These are phyloP conservation scores for Marchantia paleacea DNA, from an alignment of 225 moss, liverwort and hornwort genomes.

Conservation along the genomic window DNA sequence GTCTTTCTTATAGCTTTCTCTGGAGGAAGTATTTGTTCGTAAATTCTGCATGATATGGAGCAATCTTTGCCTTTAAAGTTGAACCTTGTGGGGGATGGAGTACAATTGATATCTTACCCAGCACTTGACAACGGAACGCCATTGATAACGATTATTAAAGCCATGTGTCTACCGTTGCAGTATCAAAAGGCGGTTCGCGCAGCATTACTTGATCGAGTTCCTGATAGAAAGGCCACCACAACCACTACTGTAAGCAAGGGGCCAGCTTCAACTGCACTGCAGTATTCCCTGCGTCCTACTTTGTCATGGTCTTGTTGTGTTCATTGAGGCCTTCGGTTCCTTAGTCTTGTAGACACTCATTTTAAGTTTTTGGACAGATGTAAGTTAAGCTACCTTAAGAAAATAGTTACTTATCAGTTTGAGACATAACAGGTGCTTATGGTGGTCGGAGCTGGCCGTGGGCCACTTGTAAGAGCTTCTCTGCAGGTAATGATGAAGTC, in stretches of 20 bases:
- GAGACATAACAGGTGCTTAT: conserved; percentile 60
- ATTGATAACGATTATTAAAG: background rate
- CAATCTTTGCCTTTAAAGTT: background rate
- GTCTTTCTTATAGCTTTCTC: background rate
- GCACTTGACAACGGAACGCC: background rate
- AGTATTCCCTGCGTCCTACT: conserved; percentile 26
- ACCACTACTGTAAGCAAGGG: conserved; percentile 48
- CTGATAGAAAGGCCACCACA: conserved; percentile 44
- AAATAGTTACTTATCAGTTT: background rate
- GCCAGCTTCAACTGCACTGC: conserved; percentile 32
- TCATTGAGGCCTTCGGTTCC: background rate
- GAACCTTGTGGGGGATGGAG: background rate
- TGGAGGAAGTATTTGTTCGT: background rate
- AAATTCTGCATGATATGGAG: background rate
- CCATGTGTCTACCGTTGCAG: conserved; percentile 25
- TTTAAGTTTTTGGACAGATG: background rate
- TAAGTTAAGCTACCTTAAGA: background rate
- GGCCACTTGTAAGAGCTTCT: conserved; percentile 87
- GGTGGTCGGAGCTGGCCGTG: conserved; percentile 97
- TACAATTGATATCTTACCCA: background rate
- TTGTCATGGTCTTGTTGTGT: background rate
- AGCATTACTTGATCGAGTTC: conserved; percentile 77
- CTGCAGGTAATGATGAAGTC: conserved; percentile 35
- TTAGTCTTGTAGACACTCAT: background rate
- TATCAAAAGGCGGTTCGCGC: conserved; percentile 92